Evolutionary conservation across 768 basidiomycete genomes (phyloP), one percentile per base, ranked within the genome.

Genomic region (Mycena maculata): DNA sequence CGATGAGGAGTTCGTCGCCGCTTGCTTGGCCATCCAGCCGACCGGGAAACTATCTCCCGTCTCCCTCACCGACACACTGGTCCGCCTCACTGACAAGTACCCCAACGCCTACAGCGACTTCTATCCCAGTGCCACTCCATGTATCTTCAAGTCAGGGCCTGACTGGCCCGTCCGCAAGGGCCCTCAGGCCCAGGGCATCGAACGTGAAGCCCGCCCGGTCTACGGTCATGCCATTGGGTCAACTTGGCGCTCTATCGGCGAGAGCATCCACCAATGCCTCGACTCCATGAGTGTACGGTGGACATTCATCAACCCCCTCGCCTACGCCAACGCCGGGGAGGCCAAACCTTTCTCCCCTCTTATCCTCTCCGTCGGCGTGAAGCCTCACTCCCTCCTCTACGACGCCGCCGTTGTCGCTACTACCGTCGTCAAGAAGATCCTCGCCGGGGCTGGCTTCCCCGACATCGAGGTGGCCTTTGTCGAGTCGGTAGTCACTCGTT

Each of bases 391-490:
- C 53, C 71, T 81, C 66, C 38, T 65, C 66, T 69, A 56, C 71
- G 69, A 76, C 4, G 63, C 36, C 45, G 81, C 81, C 54, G 48
- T 67, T 52, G 70, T 47, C 16, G 75, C 74, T 28, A 79, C 78
- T 45, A 53, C 44, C 11, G 54, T 42, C 62, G 62, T 71, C 77
- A 65, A 74, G 50, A 45, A 60, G 20, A 73, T 82, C 57, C 76
- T 82, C 49, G 38, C 23, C n/a, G 23, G 65, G 25, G 70, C 56
- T 55, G 71, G 72, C 50, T 72, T 82, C 72, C 63, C 71, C 50
- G 77, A 76, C 33, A 69, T 81, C 57, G 74, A 82, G 56, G 72
- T 81, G 12, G 80, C 74, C 15, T 76, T 81, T 66, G 27, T 70
- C 41, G 77, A 83, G 68, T 80, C 75, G 10, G 45, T 71, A 28